Evolutionary conservation across 1,139 yeast species (phyloP).

Genomic region (Geotrichum histeridarum): DNA sequence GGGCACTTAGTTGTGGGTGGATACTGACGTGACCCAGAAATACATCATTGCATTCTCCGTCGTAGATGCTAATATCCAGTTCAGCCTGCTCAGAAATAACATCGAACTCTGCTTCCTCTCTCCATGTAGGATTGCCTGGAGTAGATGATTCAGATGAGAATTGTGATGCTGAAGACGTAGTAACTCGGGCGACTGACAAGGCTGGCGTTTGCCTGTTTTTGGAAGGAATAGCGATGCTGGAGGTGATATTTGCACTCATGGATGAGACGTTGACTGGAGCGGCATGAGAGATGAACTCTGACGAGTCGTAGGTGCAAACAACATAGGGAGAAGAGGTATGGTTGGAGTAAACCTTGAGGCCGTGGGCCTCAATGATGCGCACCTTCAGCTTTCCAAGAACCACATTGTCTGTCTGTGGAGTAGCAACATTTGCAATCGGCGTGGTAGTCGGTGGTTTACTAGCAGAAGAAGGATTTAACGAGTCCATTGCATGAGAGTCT

Average conservation of each 20-base stretch:
- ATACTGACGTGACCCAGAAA: conserved; percentile 81
- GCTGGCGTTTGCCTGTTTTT: conserved; percentile 51
- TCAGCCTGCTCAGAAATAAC: conserved; percentile 70
- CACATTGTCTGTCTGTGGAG: conserved; percentile 19
- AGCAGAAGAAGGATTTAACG: conserved; percentile 8
- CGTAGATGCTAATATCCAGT: conserved; percentile 82
- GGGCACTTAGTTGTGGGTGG: conserved; percentile 55
- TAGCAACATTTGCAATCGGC: conserved; percentile 17
- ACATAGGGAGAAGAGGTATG: conserved; percentile 72
- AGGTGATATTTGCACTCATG: conserved; percentile 29
- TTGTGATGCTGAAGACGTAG: conserved; percentile 8
- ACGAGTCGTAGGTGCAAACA: conserved; percentile 87
- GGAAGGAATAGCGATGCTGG: conserved; percentile 39
- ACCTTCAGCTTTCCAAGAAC: conserved; percentile 67
- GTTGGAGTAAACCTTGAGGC: conserved; percentile 51
- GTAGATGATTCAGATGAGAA: background rate
- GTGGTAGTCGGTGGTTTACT: conserved; percentile 18
- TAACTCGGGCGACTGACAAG: conserved; percentile 7
- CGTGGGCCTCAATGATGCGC: conserved; percentile 72
- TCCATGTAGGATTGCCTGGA: conserved; percentile 65
- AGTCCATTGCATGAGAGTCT: conserved; percentile 9
- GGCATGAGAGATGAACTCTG: conserved; percentile 82
- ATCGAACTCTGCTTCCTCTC: conserved; percentile 86
- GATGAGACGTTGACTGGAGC: conserved; percentile 23
- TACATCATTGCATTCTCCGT: conserved; percentile 71